phyloP scores from a whole-genome alignment of 768 basidiomycete genomes.

The Jaapia argillacea region DNA sequence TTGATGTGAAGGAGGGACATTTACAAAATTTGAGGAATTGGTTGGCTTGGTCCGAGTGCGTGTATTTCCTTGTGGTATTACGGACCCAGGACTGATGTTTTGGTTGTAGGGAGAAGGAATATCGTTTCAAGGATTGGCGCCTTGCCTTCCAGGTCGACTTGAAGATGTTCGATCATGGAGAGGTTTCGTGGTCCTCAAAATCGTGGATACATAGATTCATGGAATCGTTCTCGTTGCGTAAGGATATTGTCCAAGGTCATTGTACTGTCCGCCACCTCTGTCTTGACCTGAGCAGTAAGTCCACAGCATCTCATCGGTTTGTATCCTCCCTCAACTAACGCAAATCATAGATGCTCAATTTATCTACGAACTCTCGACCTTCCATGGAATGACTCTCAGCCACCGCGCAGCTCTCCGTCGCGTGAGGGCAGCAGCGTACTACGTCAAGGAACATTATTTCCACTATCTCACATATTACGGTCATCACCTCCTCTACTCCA shows the following conservation, averaged over 20 bases:
- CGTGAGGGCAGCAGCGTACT: constrained; percentile 4
- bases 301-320: not conserved
- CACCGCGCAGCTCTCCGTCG: not conserved
- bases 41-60: not conserved
- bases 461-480: constrained; percentile 3
- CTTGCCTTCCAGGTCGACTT: constrained; percentile 11
- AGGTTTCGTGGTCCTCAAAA: not conserved
- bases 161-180: constrained; percentile 4
- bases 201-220: not conserved
- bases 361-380: constrained; percentile 8
- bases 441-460: constrained; percentile 7
- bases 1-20: constrained; percentile 5
- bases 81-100: not conserved
- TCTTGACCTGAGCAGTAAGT: constrained; percentile 9
- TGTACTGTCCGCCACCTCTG: constrained; percentile 8
- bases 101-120: constrained; percentile 1
- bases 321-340: not conserved
- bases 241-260: constrained; percentile 1
- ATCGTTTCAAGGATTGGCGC: constrained; percentile 5
- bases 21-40: not conserved
- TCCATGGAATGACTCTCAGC: constrained; percentile 4
- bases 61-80: not conserved
- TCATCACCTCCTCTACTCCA: constrained; percentile 11
- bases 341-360: constrained; percentile 6
- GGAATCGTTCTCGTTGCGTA: not conserved